Conservation (phyloP, 345 rosid genomes). For the Eutrema japonicum region DNA sequence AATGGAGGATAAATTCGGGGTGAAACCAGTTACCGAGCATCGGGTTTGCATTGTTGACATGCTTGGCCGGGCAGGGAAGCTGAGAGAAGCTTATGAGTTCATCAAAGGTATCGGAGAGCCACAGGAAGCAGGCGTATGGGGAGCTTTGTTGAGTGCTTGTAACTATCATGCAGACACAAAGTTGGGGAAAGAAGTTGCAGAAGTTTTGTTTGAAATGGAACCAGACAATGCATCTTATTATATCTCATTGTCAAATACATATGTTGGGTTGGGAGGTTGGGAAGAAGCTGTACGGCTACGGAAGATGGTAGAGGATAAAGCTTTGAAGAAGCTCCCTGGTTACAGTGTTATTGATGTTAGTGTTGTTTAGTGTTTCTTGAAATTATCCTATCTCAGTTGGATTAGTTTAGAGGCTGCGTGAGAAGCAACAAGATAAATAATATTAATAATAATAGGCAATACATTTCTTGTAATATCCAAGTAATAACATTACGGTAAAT, state of each 20-base stretch:
- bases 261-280: constrained; percentile 55
- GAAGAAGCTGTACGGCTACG: constrained; percentile 54
- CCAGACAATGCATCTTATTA: constrained; percentile 57
- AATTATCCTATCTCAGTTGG: background rate
- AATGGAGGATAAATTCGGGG: constrained; percentile 50
- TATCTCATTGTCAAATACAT: constrained; percentile 55
- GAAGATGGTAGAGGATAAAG: constrained; percentile 43
- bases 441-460: constrained; percentile 1
- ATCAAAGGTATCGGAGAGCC: constrained; percentile 42
- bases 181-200: constrained; percentile 57
- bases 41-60: constrained; percentile 56
- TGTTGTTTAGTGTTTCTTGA: constrained; percentile 12
- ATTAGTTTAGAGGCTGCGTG: background rate
- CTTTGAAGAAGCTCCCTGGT: constrained; percentile 52
- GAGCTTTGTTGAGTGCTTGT: constrained; percentile 64
- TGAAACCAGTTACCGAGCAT: constrained; percentile 55
- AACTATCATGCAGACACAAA: constrained; percentile 50
- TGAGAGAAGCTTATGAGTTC: constrained; percentile 57
- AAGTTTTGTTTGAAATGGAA: constrained; percentile 59
- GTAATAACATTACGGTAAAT: background rate
- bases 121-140: constrained; percentile 57
- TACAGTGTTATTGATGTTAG: constrained; percentile 47
- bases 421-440: background rate
- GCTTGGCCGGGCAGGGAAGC: constrained; percentile 63
- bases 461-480: constrained; percentile 2